A percentile compares a stretch with the other conserved stretches of the same genome.
phyloP scores from a whole-genome alignment of 257 asterid species.

The Verbascum thapsus region DNA sequence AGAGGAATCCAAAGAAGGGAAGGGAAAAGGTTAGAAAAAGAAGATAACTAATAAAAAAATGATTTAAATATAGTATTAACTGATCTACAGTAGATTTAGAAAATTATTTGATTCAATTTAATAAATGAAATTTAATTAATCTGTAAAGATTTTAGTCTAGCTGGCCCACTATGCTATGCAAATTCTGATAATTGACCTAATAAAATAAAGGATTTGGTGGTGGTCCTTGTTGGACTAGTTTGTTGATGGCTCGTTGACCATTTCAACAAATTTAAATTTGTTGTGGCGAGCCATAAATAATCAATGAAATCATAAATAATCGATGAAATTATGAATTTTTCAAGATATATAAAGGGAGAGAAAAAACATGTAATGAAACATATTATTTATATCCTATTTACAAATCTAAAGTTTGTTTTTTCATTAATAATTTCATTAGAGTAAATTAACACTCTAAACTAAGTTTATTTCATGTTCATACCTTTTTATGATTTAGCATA shows the following conservation, averaged over 20 bases:
- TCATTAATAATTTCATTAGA: too few relatives aligned
- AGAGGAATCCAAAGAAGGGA: conserved; percentile 35
- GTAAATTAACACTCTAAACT: too few relatives aligned
- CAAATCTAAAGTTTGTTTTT: too few relatives aligned
- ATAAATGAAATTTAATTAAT: not conserved
- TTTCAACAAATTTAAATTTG: not conserved
- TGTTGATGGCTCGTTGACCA: conserved; percentile 13
- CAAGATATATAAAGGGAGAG: too few relatives aligned
- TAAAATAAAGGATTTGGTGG: conserved; percentile 21
- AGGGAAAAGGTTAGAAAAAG: too few relatives aligned
- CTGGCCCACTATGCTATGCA: conserved; percentile 28
- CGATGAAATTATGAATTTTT: too few relatives aligned
- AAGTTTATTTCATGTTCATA: too few relatives aligned
- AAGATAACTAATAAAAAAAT: not conserved
- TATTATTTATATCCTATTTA: too few relatives aligned
- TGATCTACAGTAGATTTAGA: not conserved
- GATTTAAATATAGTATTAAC: not conserved
- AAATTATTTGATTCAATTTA: not conserved
- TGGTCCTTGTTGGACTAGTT: conserved; percentile 21
- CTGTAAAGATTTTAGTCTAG: not conserved
- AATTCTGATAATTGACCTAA: conserved; percentile 30
- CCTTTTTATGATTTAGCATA: too few relatives aligned
- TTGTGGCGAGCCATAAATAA: too few relatives aligned
- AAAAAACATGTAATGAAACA: too few relatives aligned
- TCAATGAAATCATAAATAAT: too few relatives aligned